Base-by-base conservation (phyloP, 257 asterid genomes). In the Salvia miltiorrhiza region DNA sequence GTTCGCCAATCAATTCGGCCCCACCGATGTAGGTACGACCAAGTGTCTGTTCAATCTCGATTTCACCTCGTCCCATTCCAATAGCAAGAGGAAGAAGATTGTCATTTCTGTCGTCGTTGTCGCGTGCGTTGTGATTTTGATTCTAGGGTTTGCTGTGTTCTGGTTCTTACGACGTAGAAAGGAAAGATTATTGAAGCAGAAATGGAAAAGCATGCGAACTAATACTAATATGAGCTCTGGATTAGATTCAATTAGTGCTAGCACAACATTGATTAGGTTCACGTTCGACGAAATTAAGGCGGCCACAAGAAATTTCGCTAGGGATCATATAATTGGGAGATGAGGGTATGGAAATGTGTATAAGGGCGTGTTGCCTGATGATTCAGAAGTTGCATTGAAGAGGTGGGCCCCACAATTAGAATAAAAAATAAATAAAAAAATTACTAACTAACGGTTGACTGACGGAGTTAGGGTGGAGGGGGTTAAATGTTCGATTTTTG, bases 311-410 rank as follows among this genome's bases (percentile, higher is more conserved):
- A 90, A 85, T 65, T 88, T 90, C 77, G 74, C 96, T 0, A 77
- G 88, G 67, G 67, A 60, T 7, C 67, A 80, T 26, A 80, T 93
- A 33, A 80, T 93, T 21, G 98, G 97, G 61, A 88, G 75, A 75
- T 97, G 98, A 64, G 96, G 95, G 14, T 93, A 87, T 74, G 98
- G 98, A 17, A 90, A 93, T 73, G 96, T 90, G 61, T 93, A 84
- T 65, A 90, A 85, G 35, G 98, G 97, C 12, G 63, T 76, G 3
- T 74, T 93, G 9, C 84, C 83, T 0, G 96, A 91, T 68, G 97
- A 87, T 9, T 67, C 96, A 0, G 95, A 84, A 68, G 90, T 90
- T 48, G 98, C 97, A 2, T 39, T 93, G 72, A 92, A 92, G 81
- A 78, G 98, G 76, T 90, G n/a, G n/a, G n/a, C n/a, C n/a, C n/a